Evolutionary conservation across 2,329 filamentous ascomycete genomes (phyloP), one percentile per base, ranked within the genome.

Genomic region (Neonectria magnoliae): DNA sequence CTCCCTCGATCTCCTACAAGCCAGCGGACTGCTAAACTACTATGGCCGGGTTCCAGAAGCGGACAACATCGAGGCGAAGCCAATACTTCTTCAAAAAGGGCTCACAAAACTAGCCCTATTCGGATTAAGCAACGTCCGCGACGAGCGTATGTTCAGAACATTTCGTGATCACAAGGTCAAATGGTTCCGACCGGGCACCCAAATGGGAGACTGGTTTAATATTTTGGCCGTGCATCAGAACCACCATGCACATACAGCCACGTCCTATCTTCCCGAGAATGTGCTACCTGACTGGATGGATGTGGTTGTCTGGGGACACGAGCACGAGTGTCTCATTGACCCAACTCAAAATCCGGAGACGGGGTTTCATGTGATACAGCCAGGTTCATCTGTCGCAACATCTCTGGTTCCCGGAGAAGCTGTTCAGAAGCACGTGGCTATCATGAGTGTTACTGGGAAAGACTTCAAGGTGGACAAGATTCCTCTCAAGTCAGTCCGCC

Each of bases 171-270:
- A 93, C 70, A 93, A 95, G 65, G 96, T 99, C 76, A 97, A 93
- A 73, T 99, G 97, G 85, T 98, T 93, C 75, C 90, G 91, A 22
- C 95, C 95, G 0, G 88, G 87, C 18, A 87, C 90, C 16, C 93
- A 97, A 71, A 91, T 91, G 75, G 73, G 88, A 18, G 94, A 98
- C 71, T 99, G 95, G 92, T 99, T 98, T 84, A 98, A 98, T 75
- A 79, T 99, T 63, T 90, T 99, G 81, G 91, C 93, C 41, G 93
- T 99, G 3, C 96, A 99, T 76, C 96, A 99, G 76, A 99, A 99
- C 72, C 96, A 98, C 75, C 90, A 96, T 73, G 93, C 94, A 0
- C 91, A 98, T 75, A 97, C 93, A 0, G 89, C 94, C 18, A 98
- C 95, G 0, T 91, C 93, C n/a, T 98, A 97, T 75, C 85, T 99